phyloP scores from a whole-genome alignment of 1,284 basidiomycete species.

The Phellopilus nigrolimitatus region DNA sequence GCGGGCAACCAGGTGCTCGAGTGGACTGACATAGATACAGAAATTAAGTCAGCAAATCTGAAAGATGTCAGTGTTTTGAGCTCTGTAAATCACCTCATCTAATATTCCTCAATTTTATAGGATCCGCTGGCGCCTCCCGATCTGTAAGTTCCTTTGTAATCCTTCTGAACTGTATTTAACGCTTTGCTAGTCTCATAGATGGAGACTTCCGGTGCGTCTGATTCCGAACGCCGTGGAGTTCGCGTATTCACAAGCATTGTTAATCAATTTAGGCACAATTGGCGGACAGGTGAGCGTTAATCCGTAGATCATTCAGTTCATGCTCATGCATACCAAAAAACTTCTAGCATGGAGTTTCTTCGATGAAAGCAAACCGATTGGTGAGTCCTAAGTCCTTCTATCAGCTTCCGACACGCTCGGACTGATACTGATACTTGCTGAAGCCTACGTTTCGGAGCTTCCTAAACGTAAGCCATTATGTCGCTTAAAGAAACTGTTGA shows the following conservation, averaged over 20 bases:
- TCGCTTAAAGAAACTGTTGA: neutral
- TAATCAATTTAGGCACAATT: slow-evolving; percentile 42
- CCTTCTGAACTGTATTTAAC: neutral
- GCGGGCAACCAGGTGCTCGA: slow-evolving; percentile 63
- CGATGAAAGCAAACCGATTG: slow-evolving; percentile 39
- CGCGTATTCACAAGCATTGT: neutral
- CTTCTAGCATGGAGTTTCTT: slow-evolving; percentile 38
- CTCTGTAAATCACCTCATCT: neutral
- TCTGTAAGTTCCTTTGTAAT: slow-evolving; percentile 33
- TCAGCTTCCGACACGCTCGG: slow-evolving; percentile 33
- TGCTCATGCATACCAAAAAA: neutral
- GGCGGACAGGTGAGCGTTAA: slow-evolving; percentile 39
- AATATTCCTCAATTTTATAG: slow-evolving; percentile 29
- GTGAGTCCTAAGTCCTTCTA: slow-evolving; percentile 27
- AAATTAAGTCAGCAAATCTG: slow-evolving; percentile 58
- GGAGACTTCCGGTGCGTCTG: slow-evolving; percentile 44
- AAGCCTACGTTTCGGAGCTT: slow-evolving; percentile 32
- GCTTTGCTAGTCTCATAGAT: slow-evolving; percentile 39
- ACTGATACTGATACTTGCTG: slow-evolving; percentile 24
- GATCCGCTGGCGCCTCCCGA: slow-evolving; percentile 59
- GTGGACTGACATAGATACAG: slow-evolving; percentile 57
- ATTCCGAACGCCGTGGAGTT: neutral
- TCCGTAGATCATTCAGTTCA: neutral
- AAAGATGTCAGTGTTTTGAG: slow-evolving; percentile 39
- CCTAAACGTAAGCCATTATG: slow-evolving; percentile 29